Evolutionary conservation across 1,284 basidiomycete species (phyloP).

Genomic region (Austropuccinia psidii): DNA sequence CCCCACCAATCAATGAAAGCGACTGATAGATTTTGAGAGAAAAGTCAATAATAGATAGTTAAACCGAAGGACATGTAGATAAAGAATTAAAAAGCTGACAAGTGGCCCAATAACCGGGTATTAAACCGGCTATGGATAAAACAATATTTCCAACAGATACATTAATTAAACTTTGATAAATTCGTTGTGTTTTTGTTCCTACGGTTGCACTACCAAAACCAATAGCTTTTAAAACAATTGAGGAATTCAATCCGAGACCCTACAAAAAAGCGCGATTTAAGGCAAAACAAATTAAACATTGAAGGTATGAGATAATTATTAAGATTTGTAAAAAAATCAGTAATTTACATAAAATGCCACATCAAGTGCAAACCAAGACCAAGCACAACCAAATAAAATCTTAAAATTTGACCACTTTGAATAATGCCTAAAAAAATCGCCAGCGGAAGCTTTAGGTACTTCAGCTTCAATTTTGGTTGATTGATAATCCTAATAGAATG

Average conservation of each 20-base stretch:
- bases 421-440: constrained; percentile 42
- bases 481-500: constrained; percentile 51
- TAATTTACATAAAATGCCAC: constrained; percentile 60
- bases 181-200: constrained; percentile 46
- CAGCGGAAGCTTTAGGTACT: constrained; percentile 39
- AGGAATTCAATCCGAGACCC: constrained; percentile 71
- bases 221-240: constrained; percentile 55
- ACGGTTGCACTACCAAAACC: constrained; percentile 51
- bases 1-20: constrained; percentile 64
- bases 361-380: constrained; percentile 53
- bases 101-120: constrained; percentile 66
- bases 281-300: background rate
- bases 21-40: constrained; percentile 46
- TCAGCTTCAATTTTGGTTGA: constrained; percentile 51
- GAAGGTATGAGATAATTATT: background rate
- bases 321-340: constrained; percentile 1
- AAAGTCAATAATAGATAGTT: background rate
- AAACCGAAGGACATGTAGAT: background rate
- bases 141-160: constrained; percentile 56
- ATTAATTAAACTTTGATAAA: constrained; percentile 50
- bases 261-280: constrained; percentile 37
- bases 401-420: constrained; percentile 44
- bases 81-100: constrained; percentile 41
- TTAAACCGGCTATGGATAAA: constrained; percentile 57
- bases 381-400: constrained; percentile 38